phyloP scores from a whole-genome alignment of 73 alveolate genomes.

The Tetrahymena borealis region DNA sequence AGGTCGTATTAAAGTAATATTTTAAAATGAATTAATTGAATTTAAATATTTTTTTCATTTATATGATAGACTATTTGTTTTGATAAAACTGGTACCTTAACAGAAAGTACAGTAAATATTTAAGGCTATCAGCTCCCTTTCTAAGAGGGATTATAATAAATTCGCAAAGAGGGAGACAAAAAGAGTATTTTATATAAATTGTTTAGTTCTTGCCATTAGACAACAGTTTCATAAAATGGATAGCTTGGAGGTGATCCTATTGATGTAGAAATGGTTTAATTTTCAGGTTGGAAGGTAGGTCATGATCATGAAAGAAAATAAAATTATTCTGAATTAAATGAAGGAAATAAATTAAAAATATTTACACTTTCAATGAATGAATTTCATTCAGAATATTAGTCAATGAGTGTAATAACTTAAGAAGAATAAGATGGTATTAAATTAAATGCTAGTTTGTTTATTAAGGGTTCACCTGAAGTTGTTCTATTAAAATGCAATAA shows the following conservation, averaged over 20 bases:
- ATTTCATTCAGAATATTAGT: conserved; percentile 28
- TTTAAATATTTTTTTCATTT: background rate
- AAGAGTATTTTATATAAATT: conserved; percentile 12
- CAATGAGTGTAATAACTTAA: conserved; percentile 35
- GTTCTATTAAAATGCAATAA: conserved; percentile 52
- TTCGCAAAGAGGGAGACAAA: background rate
- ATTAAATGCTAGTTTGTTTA: conserved; percentile 13
- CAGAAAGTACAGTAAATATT: conserved; percentile 11
- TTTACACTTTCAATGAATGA: conserved; percentile 8
- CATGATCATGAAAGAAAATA: background rate
- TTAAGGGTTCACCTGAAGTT: conserved; percentile 71
- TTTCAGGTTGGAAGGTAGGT: background rate
- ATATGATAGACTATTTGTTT: conserved; percentile 4
- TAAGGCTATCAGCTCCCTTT: background rate
- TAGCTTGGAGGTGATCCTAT: conserved; percentile 36
- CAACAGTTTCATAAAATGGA: conserved; percentile 1
- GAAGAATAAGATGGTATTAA: background rate
- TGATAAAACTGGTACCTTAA: conserved; percentile 37
- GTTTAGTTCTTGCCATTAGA: conserved; percentile 30
- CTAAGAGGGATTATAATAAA: background rate
- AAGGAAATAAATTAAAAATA: conserved; percentile 3
- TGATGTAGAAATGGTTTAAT: conserved; percentile 34
- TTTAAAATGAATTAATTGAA: background rate
- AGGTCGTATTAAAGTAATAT: conserved; percentile 1
- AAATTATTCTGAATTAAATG: background rate